Percentiles rank a stretch among this genome's conserved stretches.
These are phyloP conservation scores for Triangularia verruculosa DNA, from an alignment of 2,329 filamentous ascomycete species.

Conservation along the genomic window DNA sequence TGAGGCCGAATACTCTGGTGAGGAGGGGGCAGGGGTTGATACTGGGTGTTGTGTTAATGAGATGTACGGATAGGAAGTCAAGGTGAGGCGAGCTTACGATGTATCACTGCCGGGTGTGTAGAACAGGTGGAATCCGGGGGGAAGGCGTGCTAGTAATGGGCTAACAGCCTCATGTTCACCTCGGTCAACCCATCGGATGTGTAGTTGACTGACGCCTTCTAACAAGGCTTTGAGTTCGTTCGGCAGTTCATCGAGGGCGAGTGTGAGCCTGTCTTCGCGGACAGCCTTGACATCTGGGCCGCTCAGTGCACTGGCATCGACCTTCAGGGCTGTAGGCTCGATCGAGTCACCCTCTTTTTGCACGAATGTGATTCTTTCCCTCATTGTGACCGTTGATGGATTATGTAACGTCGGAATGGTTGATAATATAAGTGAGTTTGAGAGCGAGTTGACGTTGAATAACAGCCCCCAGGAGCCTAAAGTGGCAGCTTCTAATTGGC, in stretches of 20 bases:
- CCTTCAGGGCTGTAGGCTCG: slow-evolving; percentile 59
- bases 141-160: slow-evolving; percentile 71
- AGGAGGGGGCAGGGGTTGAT: slow-evolving; percentile 33
- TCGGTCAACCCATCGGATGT: slow-evolving; percentile 74
- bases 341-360: slow-evolving; percentile 62
- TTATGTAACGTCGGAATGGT: not conserved
- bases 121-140: slow-evolving; percentile 79
- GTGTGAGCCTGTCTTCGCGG: slow-evolving; percentile 76
- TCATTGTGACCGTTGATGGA: slow-evolving; percentile 48
- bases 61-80: not conserved
- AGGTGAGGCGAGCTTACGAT: slow-evolving; percentile 27
- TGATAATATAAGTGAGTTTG: not conserved
- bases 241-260: slow-evolving; percentile 71
- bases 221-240: slow-evolving; percentile 61
- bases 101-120: slow-evolving; percentile 56
- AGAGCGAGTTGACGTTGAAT: slow-evolving; percentile 5
- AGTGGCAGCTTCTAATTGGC: slow-evolving; percentile 13
- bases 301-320: slow-evolving; percentile 55
- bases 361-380: slow-evolving; percentile 76
- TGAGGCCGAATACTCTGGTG: slow-evolving; percentile 31
- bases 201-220: slow-evolving; percentile 65
- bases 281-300: slow-evolving; percentile 59
- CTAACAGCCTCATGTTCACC: slow-evolving; percentile 55
- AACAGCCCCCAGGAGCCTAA: slow-evolving; percentile 4
- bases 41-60: slow-evolving; percentile 17